A percentile compares a stretch with the other conserved stretches of the same genome.
Conservation (phyloP, 352 stramenopile genomes). For the Phytophthora pluvialis region DNA sequence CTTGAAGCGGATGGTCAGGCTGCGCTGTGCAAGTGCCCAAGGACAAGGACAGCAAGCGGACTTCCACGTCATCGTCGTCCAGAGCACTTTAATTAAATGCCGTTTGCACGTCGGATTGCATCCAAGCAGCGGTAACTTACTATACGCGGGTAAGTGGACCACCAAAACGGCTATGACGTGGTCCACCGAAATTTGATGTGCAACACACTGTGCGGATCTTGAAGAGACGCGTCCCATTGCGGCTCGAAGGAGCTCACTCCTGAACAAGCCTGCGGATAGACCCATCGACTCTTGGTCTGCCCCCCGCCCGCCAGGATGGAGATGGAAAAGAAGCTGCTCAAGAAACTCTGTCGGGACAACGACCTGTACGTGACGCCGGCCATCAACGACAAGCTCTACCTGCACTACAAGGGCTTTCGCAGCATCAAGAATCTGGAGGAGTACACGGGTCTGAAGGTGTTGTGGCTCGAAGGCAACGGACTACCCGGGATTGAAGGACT, state of each 20-base stretch:
- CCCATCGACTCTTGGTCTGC: background rate
- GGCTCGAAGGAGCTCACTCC: background rate
- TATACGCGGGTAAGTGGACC: no score
- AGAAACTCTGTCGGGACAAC: conserved; percentile 91
- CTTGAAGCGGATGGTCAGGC: no score
- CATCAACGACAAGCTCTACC: conserved; percentile 97
- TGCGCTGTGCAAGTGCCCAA: no score
- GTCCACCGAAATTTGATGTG: background rate
- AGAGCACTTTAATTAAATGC: no score
- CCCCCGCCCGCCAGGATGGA: conserved; percentile 62
- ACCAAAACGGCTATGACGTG: no score
- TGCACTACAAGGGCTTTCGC: conserved; percentile 96
- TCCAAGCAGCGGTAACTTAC: no score
- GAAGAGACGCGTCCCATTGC: conserved; percentile 21
- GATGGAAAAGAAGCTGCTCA: conserved; percentile 89
- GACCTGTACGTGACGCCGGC: conserved; percentile 92
- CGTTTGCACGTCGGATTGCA: no score
- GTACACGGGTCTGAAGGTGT: conserved; percentile 93
- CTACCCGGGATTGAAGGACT: conserved; percentile 91
- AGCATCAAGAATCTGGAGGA: conserved; percentile 94
- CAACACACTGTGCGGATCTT: conserved; percentile 12
- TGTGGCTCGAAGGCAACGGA: conserved; percentile 96
- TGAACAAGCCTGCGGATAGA: background rate
- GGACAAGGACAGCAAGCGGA: no score
- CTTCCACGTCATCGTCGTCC: no score